phyloP scores from a whole-genome alignment of 202 grass and related monocot genomes.

The Carex sylvatica region DNA sequence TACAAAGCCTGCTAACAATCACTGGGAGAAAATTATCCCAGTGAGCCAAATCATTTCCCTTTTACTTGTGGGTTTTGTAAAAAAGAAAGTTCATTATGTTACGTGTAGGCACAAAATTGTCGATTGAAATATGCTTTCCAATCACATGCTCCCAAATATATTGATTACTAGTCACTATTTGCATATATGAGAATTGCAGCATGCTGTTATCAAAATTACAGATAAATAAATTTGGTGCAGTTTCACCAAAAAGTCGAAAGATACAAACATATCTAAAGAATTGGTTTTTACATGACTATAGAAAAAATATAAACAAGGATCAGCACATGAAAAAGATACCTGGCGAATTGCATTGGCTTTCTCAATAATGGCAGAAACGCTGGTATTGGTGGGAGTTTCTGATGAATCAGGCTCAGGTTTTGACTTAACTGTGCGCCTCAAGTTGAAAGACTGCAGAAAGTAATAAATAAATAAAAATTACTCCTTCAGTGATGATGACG shows the following conservation, averaged over 20 bases:
- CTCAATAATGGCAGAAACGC: constrained; percentile 76
- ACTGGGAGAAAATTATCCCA: no score
- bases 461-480: constrained; percentile 29
- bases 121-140: not conserved
- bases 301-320: constrained; percentile 1
- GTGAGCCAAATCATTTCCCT: no score
- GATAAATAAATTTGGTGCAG: not conserved
- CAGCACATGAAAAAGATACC: constrained; percentile 38
- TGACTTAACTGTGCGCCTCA: constrained; percentile 56
- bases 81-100: not conserved
- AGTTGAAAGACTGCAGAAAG: constrained; percentile 81
- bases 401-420: constrained; percentile 44
- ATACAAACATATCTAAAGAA: not conserved
- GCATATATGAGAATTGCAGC: constrained; percentile 20
- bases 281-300: not conserved
- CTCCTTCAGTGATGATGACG: not conserved
- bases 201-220: constrained; percentile 30
- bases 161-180: not conserved
- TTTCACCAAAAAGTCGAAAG: not conserved
- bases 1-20: no score
- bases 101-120: not conserved
- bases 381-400: constrained; percentile 54
- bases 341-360: constrained; percentile 97
- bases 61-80: not conserved
- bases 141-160: not conserved